A percentile compares a stretch with the other conserved stretches of the same genome.
phyloP scores from a whole-genome alignment of 495 filamentous ascomycete species.

The Bacidia gigantensis region DNA sequence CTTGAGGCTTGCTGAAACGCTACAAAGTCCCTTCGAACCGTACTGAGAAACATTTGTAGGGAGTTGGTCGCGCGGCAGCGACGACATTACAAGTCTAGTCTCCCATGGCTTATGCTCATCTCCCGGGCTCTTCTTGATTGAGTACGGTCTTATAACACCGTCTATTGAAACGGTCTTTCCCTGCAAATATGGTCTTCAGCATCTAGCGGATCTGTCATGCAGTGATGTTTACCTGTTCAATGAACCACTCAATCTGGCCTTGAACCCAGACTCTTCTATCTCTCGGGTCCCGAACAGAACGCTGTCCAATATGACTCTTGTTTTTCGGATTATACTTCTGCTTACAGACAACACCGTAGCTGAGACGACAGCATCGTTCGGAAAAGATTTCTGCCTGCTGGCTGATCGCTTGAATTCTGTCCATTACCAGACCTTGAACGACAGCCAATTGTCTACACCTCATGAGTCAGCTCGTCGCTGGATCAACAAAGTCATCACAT shows the following conservation, averaged over 20 bases:
- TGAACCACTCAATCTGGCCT: constrained; percentile 43
- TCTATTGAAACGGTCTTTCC: constrained; percentile 27
- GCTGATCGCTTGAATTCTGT: constrained; percentile 37
- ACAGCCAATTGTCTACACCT: constrained; percentile 38
- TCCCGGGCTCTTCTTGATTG: constrained; percentile 30
- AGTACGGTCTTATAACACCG: constrained; percentile 30
- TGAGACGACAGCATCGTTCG: constrained; percentile 37
- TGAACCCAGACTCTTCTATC: constrained; percentile 34
- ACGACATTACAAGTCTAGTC: constrained; percentile 35
- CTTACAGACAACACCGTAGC: constrained; percentile 40
- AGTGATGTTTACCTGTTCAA: constrained; percentile 30
- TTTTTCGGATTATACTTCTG: constrained; percentile 31
- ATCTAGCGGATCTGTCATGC: background rate
- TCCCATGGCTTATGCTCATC: constrained; percentile 30
- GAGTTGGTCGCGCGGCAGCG: constrained; percentile 26
- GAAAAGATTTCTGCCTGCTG: constrained; percentile 29
- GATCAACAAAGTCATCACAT: constrained; percentile 4
- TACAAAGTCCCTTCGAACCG: constrained; percentile 20
- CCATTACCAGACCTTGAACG: constrained; percentile 40
- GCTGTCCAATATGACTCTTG: constrained; percentile 27
- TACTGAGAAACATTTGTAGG: constrained; percentile 29
- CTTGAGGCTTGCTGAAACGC: constrained; percentile 19
- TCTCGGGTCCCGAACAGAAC: constrained; percentile 28
- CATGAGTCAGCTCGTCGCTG: background rate
- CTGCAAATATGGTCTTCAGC: background rate